phyloP scores from a whole-genome alignment of 2,329 filamentous ascomycete genomes.

The Oidium heveae region DNA sequence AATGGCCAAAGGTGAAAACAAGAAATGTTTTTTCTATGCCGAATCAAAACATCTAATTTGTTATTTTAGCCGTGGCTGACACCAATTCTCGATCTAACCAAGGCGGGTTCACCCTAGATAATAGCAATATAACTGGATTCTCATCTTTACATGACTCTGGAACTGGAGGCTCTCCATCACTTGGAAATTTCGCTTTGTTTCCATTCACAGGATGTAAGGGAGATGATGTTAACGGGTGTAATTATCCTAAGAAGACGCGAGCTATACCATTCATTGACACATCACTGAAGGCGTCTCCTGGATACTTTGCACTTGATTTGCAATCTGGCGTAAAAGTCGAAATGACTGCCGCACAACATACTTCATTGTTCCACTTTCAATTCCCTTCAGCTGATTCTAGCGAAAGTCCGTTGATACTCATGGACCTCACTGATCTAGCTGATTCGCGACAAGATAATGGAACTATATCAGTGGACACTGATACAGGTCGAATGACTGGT shows the following conservation, averaged over 20 bases:
- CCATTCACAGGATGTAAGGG: slow-evolving; percentile 34
- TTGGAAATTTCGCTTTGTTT: slow-evolving; percentile 53
- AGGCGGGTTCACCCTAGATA: slow-evolving; percentile 26
- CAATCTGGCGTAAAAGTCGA: slow-evolving; percentile 32
- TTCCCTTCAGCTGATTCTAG: slow-evolving; percentile 21
- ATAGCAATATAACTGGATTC: slow-evolving; percentile 15
- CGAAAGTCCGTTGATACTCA: slow-evolving; percentile 32
- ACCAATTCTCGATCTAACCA: slow-evolving; percentile 24
- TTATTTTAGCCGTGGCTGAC: slow-evolving; percentile 25
- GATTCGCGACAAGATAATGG: slow-evolving; percentile 30
- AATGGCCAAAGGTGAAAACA: slow-evolving; percentile 4
- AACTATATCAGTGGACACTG: slow-evolving; percentile 25
- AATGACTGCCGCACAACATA: slow-evolving; percentile 41
- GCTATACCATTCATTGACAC: slow-evolving; percentile 17
- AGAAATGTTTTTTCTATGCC: not conserved
- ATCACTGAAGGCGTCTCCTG: slow-evolving; percentile 31
- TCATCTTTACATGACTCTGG: slow-evolving; percentile 20
- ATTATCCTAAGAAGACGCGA: slow-evolving; percentile 27
- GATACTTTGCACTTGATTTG: slow-evolving; percentile 38
- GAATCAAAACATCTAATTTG: not conserved
- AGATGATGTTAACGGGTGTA: slow-evolving; percentile 35
- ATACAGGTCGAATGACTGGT: slow-evolving; percentile 36
- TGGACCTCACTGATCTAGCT: slow-evolving; percentile 39
- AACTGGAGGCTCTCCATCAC: slow-evolving; percentile 26
- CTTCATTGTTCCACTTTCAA: slow-evolving; percentile 38